Evolutionary conservation across 257 asterid species (phyloP).

Genomic region (Solanum corneliomulleri): DNA sequence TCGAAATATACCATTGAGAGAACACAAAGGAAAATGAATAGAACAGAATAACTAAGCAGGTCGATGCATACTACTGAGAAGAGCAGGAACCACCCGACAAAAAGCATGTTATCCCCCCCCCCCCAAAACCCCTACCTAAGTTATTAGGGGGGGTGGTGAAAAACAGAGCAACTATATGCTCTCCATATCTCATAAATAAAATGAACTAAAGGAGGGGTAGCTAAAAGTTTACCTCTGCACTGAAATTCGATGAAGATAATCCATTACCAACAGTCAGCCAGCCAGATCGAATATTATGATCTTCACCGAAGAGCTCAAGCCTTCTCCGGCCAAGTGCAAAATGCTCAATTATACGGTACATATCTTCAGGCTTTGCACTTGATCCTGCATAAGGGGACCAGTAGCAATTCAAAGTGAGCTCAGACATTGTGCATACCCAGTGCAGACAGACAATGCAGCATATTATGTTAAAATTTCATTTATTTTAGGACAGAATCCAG

Average conservation of each 20-base stretch:
- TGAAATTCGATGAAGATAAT: constrained; percentile 81
- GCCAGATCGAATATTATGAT: constrained; percentile 94
- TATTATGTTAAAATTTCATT: background rate
- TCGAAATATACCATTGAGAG: background rate
- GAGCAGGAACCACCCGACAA: background rate
- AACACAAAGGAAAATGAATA: background rate
- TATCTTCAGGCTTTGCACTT: constrained; percentile 97
- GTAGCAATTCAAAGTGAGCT: background rate
- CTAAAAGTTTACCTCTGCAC: constrained; percentile 46
- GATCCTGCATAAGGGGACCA: constrained; percentile 47
- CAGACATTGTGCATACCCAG: background rate
- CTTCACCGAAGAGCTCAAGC: constrained; percentile 98
- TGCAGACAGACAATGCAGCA: background rate
- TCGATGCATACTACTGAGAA: background rate
- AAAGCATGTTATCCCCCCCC: background rate
- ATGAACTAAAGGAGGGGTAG: background rate
- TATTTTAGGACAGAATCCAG: background rate
- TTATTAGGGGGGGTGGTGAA: background rate
- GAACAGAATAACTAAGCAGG: background rate
- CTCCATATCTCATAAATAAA: background rate
- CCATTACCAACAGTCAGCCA: constrained; percentile 96
- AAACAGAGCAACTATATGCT: background rate
- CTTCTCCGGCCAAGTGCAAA: constrained; percentile 98
- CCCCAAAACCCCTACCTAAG: background rate
- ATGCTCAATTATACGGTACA: constrained; percentile 92